Evolutionary conservation across 306 rosid species (phyloP).

Genomic region (Bauhinia variegata): DNA sequence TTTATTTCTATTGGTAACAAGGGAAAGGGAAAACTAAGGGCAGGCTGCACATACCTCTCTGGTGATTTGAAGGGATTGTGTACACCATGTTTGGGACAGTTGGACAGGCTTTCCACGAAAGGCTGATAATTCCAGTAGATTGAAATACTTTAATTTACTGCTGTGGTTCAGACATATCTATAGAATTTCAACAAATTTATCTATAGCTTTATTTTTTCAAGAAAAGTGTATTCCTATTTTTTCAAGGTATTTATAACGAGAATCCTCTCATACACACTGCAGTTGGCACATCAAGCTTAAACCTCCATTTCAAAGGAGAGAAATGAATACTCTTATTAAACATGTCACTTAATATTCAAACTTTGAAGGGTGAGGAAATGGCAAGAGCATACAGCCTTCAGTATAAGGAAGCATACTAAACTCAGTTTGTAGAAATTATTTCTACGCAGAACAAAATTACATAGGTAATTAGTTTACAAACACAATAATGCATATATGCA

Average conservation of each 20-base stretch:
- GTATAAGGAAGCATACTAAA: conserved; percentile 5
- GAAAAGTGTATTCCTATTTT: conserved; percentile 10
- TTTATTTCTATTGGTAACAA: no score
- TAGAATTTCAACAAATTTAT: conserved; percentile 27
- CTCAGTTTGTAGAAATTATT: background rate
- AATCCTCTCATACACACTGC: conserved; percentile 1
- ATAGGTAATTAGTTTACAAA: no score
- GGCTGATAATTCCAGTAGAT: conserved; percentile 61
- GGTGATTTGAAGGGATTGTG: conserved; percentile 98
- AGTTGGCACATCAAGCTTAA: conserved; percentile 22
- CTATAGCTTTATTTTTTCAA: conserved; percentile 19
- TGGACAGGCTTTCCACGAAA: conserved; percentile 80
- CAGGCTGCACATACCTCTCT: conserved; percentile 66
- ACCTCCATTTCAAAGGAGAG: conserved; percentile 11
- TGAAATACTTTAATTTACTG: conserved; percentile 25
- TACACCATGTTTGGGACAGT: conserved; percentile 92
- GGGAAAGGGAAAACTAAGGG: conserved; percentile 10
- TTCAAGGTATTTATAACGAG: conserved; percentile 23
- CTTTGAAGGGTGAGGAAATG: conserved; percentile 17
- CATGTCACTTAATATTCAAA: conserved; percentile 21
- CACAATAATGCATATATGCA: conserved; percentile 30
- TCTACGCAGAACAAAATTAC: conserved; percentile 15
- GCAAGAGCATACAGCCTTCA: conserved; percentile 16
- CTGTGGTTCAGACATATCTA: background rate
- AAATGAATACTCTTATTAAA: conserved; percentile 7